Evolutionary conservation across 495 filamentous ascomycete genomes (phyloP), one percentile per base, ranked within the genome.

Genomic region (Durotheca rogersii): DNA sequence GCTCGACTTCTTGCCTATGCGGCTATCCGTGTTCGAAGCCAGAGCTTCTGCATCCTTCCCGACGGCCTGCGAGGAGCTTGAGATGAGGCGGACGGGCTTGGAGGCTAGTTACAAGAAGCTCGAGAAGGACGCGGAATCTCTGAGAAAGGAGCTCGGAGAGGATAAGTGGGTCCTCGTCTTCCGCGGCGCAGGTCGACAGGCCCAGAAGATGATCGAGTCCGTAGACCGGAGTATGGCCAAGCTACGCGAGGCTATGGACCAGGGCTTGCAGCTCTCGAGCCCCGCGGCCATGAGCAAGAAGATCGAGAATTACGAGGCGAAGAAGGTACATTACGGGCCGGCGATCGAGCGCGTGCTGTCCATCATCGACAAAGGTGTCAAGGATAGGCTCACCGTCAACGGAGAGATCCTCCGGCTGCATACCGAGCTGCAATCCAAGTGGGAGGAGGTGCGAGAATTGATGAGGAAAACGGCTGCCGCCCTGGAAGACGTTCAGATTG

Each of bases 121-220:
- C 2, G 86, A 96, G 65, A 76, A 76, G 27, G 92, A 98, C 61
- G 90, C 92, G 2, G 89, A 97, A 57, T 80, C 86, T 20, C 68
- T 98, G 30, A 78, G 89, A 43, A 85, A 86, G 62, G 93, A 97
- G 63, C 78, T 98, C 11, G 89, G 88, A 14, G 93, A 98, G 62
- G 93, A 98, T 59, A 82, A 89, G 19, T 98, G 93, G 93, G 85
- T 98, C 38, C 73, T 93, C 32, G 88, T 96, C 4, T 98, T 98
- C 70, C 80, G 93, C 48, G 89, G 90, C 53, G 92, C 93, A n/a
- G 90, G 89, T 11, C 79, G 84, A 33, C 90, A 96, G 69, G 91
- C 90, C 10, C 82, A 92, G 50, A 92, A 94, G 66, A 90, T 98
- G 88, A 89, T 87, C 58, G 89, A 94, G 48, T 95, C 89, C 1